Evolutionary conservation across 768 basidiomycete genomes (phyloP), one percentile per base, ranked within the genome.

Genomic region (Coprinellus micaceus): DNA sequence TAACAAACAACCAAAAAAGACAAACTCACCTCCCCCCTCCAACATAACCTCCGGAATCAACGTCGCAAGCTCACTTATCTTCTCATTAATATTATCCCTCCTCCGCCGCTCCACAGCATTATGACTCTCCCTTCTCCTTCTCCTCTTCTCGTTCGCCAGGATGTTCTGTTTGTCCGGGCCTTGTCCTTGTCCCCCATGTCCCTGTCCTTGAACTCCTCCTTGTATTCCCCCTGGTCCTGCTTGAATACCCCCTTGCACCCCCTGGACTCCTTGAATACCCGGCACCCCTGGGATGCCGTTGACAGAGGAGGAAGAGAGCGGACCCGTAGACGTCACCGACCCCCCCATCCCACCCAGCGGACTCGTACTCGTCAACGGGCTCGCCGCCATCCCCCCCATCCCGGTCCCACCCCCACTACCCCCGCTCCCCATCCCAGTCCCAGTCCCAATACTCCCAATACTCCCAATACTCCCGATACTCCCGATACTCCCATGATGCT

Each of bases 51-150:
- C 93, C 1, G 94, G 94, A 58, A 97, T 88, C 44, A 97, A 77
- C 21, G 88, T 88, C 19, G 94, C 89, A 1, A 97, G 81, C 68
- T 97, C 94, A 37, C 82, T 82, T 62, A 97, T 97, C 71, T 93
- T 91, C 73, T 97, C 94, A 71, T 97, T 97, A 69, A 97, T 97
- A 68, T 94, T 95, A 66, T 97, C 94, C 47, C 94, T 70, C 58
- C 94, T 66, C 25, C 94, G 72, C 17, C 94, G 77, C 74, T 97
- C 94, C 61, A 97, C 94, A 2, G 92, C 92, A 63, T 97, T 97
- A 67, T 97, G 94, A 7, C 84, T 87, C 71, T 95, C 94, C 57
- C 94, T 72, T 48, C 94, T 73, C 33, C 91, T 74, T 2, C 91
- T 74, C 2, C 93, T 74, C 68, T 95, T 95, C 72, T 96, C 94